Base-by-base conservation (phyloP, 2,329 filamentous ascomycete genomes). In the Aspergillus fijiensis region DNA sequence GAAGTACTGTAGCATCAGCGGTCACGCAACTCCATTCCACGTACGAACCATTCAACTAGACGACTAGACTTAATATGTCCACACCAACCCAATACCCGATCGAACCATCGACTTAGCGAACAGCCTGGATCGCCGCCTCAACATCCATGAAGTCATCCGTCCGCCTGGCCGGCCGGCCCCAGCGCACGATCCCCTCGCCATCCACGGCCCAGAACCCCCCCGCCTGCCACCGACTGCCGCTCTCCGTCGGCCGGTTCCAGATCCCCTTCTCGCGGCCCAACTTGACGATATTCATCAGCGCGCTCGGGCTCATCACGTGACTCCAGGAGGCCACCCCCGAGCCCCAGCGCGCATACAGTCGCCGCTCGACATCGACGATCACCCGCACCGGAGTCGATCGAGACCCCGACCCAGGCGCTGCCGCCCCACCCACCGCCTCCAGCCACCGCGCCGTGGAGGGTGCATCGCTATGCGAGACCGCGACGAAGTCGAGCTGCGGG, bases 211-310 rank as follows among this genome's bases (percentile, higher is more conserved):
- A 67, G 47, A 60, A 31, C 19, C 68, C 65, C 56, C 59, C 58
- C 11, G 50, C 52, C 57, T 70, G 69, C 69, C 69, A 70, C 14
- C 67, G 45, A 55, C 58, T 69, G 4, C 68, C 66, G 57, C 65
- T 70, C 60, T 69, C 66, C 10, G 67, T 69, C 2, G 67, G 67
- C 31, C 66, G 55, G 51, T 69, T 64, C 64, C 64, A 66, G 12
- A 64, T 63, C 1, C 62, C 62, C 27, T 60, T 55, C n/a, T 63
- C 61, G n/a, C 51, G 39, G 3, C 53, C 58, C 29, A 60, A 10
- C 11, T 50, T 42, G 10, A 56, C 16, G 10, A 57, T 50, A 5
- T 49, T 49, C 31, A 42, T 6, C 19, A 58, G 21, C 16, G n/a
- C 33, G 6, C 3, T 3, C 5, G 42, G 57, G 21, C 21, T 54